Evolutionary conservation across 2,329 filamentous ascomycete species (phyloP).

Genomic region (Pseudomassariella vexata): DNA sequence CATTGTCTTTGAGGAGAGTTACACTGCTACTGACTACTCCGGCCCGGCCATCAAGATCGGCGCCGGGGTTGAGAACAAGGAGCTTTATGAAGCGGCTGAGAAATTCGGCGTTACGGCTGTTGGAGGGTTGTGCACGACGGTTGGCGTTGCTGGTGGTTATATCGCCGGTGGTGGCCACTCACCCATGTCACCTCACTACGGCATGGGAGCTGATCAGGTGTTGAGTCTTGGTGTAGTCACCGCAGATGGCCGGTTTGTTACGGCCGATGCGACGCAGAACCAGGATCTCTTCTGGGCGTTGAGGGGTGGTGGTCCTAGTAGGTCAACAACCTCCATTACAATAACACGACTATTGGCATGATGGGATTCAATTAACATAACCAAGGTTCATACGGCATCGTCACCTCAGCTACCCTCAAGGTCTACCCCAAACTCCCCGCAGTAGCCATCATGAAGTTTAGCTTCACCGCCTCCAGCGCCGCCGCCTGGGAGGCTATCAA

Average conservation of each 20-base stretch:
- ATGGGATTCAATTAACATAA: too few species aligned
- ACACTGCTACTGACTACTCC: constrained; percentile 2
- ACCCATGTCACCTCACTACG: constrained; percentile 32
- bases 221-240: constrained; percentile 39
- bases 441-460: too few species aligned
- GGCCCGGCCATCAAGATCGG: constrained; percentile 13
- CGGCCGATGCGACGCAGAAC: constrained; percentile 35
- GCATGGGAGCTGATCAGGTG: constrained; percentile 43
- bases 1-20: too few species aligned
- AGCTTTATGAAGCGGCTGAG: constrained; percentile 8
- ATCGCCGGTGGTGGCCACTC: constrained; percentile 40
- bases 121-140: constrained; percentile 11
- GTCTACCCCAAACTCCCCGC: not conserved
- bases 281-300: constrained; percentile 51
- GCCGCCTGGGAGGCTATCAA: too few species aligned
- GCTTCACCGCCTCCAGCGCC: too few species aligned
- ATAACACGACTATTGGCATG: too few species aligned
- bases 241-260: constrained; percentile 33
- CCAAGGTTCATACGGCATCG: not conserved
- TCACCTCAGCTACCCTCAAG: constrained; percentile 1
- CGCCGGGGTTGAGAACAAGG: constrained; percentile 12
- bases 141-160: constrained; percentile 35
- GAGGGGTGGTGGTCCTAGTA: constrained; percentile 42
- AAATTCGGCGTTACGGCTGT: constrained; percentile 9
- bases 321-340: too few species aligned